Conservation (phyloP, 257 asterid species). For the Gynochthodes officinalis region DNA sequence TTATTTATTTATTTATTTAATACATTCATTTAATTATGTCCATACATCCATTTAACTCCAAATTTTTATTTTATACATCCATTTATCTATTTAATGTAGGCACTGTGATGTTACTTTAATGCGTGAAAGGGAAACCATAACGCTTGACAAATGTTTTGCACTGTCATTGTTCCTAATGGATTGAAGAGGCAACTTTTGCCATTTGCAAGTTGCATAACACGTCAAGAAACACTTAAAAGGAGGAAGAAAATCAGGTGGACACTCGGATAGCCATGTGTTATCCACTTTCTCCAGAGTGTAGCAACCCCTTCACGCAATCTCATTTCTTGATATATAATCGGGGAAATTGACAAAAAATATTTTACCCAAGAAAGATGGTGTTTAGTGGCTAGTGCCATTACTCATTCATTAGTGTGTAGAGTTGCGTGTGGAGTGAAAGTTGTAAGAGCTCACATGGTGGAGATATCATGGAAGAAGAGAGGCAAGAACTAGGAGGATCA, state of each 20-base stretch:
- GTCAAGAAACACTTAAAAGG: background rate
- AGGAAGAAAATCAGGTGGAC: background rate
- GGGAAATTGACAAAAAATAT: too few relatives aligned
- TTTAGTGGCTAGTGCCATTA: background rate
- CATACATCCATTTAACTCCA: too few relatives aligned
- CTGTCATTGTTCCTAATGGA: too few relatives aligned
- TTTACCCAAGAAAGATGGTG: background rate
- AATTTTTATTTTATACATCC: too few relatives aligned
- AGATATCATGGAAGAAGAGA: slow-evolving; percentile 1
- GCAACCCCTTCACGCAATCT: background rate
- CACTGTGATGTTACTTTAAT: too few relatives aligned
- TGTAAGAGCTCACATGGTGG: background rate
- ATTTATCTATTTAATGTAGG: too few relatives aligned
- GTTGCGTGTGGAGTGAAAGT: too few relatives aligned
- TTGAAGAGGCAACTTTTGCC: background rate
- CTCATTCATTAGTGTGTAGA: background rate
- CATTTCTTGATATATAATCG: background rate
- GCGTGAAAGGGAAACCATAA: too few relatives aligned
- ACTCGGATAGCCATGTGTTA: background rate
- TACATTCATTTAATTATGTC: too few relatives aligned
- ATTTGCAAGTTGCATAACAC: background rate
- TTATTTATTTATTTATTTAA: too few relatives aligned
- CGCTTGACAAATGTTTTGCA: too few relatives aligned
- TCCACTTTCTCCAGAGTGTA: slow-evolving; percentile 6
- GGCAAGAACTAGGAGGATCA: background rate